Evolutionary conservation across 805 yeast genomes (phyloP).

Genomic region (baker's yeast (Saccharomyces cerevisiae)): DNA sequence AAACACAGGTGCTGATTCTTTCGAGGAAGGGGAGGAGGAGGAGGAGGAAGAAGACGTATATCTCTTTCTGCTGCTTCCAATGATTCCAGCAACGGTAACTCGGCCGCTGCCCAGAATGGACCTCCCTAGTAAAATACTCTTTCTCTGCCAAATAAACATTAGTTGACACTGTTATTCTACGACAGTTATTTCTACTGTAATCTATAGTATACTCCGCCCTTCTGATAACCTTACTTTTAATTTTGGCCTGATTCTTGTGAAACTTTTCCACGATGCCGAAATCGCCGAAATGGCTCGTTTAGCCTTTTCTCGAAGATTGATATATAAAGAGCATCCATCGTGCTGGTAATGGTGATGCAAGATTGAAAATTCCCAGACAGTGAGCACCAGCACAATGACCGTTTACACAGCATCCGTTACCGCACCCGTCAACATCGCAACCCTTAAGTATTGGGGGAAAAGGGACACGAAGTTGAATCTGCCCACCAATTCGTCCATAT

Average conservation of each 20-base stretch:
- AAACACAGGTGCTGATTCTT: constrained; percentile 9
- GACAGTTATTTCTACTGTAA: neutral
- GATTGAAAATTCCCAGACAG: neutral
- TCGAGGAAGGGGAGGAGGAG: neutral
- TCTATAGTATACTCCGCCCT: neutral
- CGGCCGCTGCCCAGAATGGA: neutral
- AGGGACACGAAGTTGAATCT: constrained; percentile 80
- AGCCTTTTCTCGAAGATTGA: neutral
- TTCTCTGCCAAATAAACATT: neutral
- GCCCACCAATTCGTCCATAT: constrained; percentile 93
- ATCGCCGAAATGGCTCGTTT: neutral
- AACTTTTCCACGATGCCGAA: neutral
- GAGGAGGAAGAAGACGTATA: neutral
- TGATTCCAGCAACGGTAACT: neutral
- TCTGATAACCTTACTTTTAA: neutral
- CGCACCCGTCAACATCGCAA: constrained; percentile 97
- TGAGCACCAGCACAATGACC: constrained; percentile 31
- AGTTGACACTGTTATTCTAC: neutral
- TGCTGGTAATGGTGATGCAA: neutral
- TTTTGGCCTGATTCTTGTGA: neutral
- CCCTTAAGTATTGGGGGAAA: constrained; percentile 98
- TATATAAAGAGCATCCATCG: neutral
- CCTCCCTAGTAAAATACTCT: neutral
- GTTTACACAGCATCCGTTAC: constrained; percentile 73
- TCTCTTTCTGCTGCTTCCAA: neutral